Percentiles rank a stretch among this genome's conserved stretches.
These are phyloP conservation scores for Angophora floribunda DNA, from an alignment of 345 rosid species.

Conservation along the genomic window DNA sequence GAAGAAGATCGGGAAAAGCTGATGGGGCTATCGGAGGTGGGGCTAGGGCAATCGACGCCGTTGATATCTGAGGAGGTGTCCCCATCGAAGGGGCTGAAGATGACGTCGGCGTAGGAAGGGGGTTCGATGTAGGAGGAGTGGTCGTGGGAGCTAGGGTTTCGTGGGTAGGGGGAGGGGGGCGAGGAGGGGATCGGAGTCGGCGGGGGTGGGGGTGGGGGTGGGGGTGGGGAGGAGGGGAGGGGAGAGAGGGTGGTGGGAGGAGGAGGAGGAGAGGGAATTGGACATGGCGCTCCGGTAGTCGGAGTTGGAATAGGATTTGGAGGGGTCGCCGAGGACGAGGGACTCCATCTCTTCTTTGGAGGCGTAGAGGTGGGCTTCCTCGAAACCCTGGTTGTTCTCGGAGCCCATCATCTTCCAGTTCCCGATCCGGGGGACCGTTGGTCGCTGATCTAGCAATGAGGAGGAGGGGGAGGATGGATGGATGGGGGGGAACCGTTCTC, in stretches of 20 bases:
- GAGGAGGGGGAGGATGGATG: too few species aligned
- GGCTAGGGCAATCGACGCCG: conserved; percentile 38
- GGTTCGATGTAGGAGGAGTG: conserved; percentile 71
- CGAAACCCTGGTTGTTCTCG: conserved; percentile 47
- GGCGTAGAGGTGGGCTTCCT: conserved; percentile 43
- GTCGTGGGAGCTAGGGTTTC: conserved; percentile 24
- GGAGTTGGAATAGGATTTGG: conserved; percentile 17
- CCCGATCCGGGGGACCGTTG: neutral
- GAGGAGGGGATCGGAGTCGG: conserved; percentile 77
- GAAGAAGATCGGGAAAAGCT: conserved; percentile 55
- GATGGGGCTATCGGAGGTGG: conserved; percentile 21
- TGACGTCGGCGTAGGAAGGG: conserved; percentile 78
- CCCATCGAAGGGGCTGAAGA: conserved; percentile 78
- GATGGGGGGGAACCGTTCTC: neutral
- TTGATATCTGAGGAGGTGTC: conserved; percentile 40
- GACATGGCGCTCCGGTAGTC: conserved; percentile 59
- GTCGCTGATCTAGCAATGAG: neutral
- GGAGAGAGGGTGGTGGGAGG: conserved; percentile 56
- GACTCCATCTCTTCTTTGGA: conserved; percentile 65
- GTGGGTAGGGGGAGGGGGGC: conserved; percentile 12
- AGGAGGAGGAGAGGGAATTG: conserved; percentile 34
- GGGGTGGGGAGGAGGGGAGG: conserved; percentile 21
- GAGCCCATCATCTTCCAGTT: conserved; percentile 73
- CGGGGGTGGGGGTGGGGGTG: conserved; percentile 70
- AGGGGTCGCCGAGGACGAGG: conserved; percentile 46